Conservation (phyloP, 2,329 filamentous ascomycete species). For the Phoma sp. region DNA sequence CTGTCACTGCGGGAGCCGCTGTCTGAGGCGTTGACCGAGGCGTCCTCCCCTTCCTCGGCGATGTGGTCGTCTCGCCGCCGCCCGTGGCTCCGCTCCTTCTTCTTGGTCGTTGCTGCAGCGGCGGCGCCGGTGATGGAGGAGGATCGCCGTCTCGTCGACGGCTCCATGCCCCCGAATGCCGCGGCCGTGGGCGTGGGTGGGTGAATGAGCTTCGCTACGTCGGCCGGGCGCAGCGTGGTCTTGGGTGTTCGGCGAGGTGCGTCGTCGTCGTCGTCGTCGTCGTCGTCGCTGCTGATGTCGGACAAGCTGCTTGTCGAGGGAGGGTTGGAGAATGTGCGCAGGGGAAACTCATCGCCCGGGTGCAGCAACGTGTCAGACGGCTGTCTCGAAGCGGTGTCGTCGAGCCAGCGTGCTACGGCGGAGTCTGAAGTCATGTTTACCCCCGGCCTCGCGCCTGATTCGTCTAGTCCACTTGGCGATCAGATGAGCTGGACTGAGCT, state of each 20-base stretch:
- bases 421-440: slow-evolving; percentile 26
- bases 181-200: slow-evolving; percentile 40
- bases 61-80: slow-evolving; percentile 42
- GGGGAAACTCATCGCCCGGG: slow-evolving; percentile 47
- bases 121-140: slow-evolving; percentile 43
- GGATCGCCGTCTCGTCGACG: slow-evolving; percentile 39
- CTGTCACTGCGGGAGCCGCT: slow-evolving; percentile 47
- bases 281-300: slow-evolving; percentile 29
- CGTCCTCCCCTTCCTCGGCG: slow-evolving; percentile 42
- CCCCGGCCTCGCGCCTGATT: slow-evolving; percentile 26
- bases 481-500: slow-evolving; percentile 9
- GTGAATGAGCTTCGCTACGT: slow-evolving; percentile 38
- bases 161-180: slow-evolving; percentile 15
- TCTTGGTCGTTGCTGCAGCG: slow-evolving; percentile 28
- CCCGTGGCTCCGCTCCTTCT: slow-evolving; percentile 32
- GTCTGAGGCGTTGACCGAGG: slow-evolving; percentile 38
- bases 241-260: slow-evolving; percentile 10
- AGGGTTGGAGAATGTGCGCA: slow-evolving; percentile 43
- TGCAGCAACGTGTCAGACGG: slow-evolving; percentile 36
- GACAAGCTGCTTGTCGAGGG: slow-evolving; percentile 39
- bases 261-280: slow-evolving; percentile 32
- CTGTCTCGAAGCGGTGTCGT: slow-evolving; percentile 34
- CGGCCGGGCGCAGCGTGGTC: slow-evolving; percentile 13
- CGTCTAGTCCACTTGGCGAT: slow-evolving; percentile 25
- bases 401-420: slow-evolving; percentile 43